Conservation (phyloP, 169 alveolate genomes). For the Plasmodium vinckei region DNA sequence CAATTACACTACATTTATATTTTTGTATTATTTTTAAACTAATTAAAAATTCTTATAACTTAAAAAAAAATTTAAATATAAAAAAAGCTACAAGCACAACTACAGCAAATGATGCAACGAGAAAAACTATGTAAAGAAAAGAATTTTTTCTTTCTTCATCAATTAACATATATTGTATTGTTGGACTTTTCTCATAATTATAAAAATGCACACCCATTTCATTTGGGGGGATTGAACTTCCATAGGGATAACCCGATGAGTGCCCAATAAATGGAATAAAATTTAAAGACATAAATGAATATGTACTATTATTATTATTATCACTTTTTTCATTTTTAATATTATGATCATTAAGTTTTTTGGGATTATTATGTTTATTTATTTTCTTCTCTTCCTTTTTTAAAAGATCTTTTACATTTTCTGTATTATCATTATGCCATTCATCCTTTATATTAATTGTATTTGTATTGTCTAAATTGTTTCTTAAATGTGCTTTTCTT, state of each 20-base stretch:
- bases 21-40: background rate
- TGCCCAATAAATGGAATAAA: constrained; percentile 24
- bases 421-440: too few relatives aligned
- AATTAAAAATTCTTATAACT: constrained; percentile 9
- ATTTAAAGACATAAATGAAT: constrained; percentile 37
- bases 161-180: constrained; percentile 23
- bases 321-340: background rate
- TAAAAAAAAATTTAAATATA: constrained; percentile 55
- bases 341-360: background rate
- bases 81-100: constrained; percentile 41
- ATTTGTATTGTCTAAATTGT: background rate
- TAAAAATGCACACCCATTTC: constrained; percentile 7
- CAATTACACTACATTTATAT: background rate
- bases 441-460: too few relatives aligned
- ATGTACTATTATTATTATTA: background rate
- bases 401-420: too few relatives aligned
- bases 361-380: background rate
- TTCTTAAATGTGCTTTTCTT: constrained; percentile 2
- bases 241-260: constrained; percentile 11
- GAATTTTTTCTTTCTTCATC: constrained; percentile 44
- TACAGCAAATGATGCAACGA: constrained; percentile 33
- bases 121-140: constrained; percentile 19
- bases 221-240: background rate
- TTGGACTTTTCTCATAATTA: constrained; percentile 60
- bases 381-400: background rate